Conservation (phyloP, 2,329 filamentous ascomycete species). For the Orbilia oligospora region DNA sequence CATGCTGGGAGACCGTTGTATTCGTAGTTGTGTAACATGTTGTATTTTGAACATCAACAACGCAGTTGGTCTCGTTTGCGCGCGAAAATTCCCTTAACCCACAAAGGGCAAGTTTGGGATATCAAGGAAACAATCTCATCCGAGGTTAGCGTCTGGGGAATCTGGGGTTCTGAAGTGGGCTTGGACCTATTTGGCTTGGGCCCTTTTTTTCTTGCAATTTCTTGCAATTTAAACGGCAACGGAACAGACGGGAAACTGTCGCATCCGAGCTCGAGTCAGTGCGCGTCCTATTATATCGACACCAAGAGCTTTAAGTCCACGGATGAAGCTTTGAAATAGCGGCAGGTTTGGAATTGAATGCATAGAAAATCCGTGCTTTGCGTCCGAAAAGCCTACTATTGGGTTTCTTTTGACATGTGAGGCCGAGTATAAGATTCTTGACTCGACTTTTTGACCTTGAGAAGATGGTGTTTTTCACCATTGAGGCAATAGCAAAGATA, state of each 20-base stretch:
- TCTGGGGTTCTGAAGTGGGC: conserved; percentile 17
- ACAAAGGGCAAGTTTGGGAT: conserved; percentile 28
- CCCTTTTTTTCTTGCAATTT: no score
- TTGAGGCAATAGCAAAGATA: conserved; percentile 20
- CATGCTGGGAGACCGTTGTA: background rate
- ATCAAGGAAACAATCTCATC: conserved; percentile 8
- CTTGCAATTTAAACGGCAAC: conserved; percentile 39
- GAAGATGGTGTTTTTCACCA: conserved; percentile 1
- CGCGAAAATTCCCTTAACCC: background rate
- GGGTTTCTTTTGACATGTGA: conserved; percentile 29
- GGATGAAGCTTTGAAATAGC: background rate
- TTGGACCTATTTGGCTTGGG: conserved; percentile 24
- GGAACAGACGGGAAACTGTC: conserved; percentile 23
- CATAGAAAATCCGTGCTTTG: conserved; percentile 10
- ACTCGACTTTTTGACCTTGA: conserved; percentile 18
- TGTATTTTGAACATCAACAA: conserved; percentile 20
- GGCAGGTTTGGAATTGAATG: conserved; percentile 10
- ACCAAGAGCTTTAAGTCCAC: background rate
- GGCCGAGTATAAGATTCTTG: conserved; percentile 31
- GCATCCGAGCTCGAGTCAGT: conserved; percentile 13
- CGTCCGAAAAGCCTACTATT: background rate
- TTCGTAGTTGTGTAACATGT: conserved; percentile 20
- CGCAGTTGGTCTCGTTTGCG: conserved; percentile 6
- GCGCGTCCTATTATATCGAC: conserved; percentile 5
- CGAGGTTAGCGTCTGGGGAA: conserved; percentile 34